These are phyloP conservation scores for Sarcodon sp. DNA, from an alignment of 768 basidiomycete genomes.

Conservation along the genomic window DNA sequence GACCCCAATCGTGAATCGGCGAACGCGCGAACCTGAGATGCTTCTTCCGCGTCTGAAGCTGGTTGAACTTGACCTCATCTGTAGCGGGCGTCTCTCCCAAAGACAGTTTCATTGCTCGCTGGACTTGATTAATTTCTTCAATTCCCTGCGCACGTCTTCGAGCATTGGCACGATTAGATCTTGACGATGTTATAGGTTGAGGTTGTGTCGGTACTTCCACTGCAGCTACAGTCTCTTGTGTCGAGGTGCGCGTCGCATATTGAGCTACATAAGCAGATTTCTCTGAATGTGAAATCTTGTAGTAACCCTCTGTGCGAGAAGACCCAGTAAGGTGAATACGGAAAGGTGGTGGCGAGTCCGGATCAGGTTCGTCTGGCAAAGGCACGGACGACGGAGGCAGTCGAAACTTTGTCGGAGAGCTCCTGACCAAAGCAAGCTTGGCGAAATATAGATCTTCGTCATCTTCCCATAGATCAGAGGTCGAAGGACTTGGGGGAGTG, in stretches of 20 bases:
- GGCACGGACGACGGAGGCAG: conserved; percentile 15
- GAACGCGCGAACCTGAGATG: conserved; percentile 90
- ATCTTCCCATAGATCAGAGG: conserved; percentile 60
- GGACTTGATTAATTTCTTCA: conserved; percentile 90
- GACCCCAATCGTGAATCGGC: conserved; percentile 96
- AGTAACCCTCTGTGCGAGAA: conserved; percentile 89
- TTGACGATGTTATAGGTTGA: conserved; percentile 57
- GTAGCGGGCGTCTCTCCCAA: conserved; percentile 62
- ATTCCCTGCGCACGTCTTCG: conserved; percentile 84
- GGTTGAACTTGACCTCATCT: conserved; percentile 95
- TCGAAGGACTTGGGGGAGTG: conserved; percentile 29
- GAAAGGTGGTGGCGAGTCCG: conserved; percentile 36
- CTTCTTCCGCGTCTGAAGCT: conserved; percentile 96
- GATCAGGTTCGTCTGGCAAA: conserved; percentile 12
- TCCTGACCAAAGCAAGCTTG: conserved; percentile 41
- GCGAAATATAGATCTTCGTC: conserved; percentile 85
- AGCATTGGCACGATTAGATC: conserved; percentile 87
- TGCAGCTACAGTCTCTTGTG: conserved; percentile 20
- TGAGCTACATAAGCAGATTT: conserved; percentile 90
- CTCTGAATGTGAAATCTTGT: conserved; percentile 86
- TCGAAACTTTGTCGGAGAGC: conserved; percentile 10
- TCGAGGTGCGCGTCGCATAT: conserved; percentile 51
- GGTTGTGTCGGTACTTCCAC: conserved; percentile 34
- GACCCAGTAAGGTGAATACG: conserved; percentile 76
- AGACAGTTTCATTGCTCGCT: conserved; percentile 63